A percentile compares a stretch with the other conserved stretches of the same genome.
Conservation (phyloP, 805 yeast species). For the Blastobotrys attinorum region DNA sequence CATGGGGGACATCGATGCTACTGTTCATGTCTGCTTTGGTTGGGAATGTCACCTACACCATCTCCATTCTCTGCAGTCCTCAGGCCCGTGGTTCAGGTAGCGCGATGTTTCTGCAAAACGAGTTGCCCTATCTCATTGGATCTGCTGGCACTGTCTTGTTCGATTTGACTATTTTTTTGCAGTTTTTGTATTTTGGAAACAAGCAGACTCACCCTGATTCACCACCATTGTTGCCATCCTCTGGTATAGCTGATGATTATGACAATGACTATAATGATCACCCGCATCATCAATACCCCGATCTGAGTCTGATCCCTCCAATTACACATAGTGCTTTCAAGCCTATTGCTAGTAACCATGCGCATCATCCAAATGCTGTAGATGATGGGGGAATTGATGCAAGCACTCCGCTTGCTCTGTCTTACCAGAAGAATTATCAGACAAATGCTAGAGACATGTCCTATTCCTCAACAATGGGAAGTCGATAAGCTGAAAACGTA, state of each 20-base stretch:
- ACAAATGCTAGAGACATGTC: too few relatives aligned
- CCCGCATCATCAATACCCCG: constrained; percentile 7
- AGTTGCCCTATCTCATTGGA: constrained; percentile 77
- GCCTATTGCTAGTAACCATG: background rate
- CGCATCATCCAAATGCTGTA: background rate
- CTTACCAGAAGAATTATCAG: too few relatives aligned
- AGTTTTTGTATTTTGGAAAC: constrained; percentile 20
- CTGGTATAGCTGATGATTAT: constrained; percentile 1
- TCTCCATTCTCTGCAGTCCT: constrained; percentile 59
- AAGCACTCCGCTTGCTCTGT: background rate
- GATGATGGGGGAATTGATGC: background rate
- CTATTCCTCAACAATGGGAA: too few relatives aligned
- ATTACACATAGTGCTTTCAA: background rate
- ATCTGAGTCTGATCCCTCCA: background rate
- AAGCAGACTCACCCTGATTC: constrained; percentile 6
- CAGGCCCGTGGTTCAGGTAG: constrained; percentile 37
- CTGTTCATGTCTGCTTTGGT: constrained; percentile 69
- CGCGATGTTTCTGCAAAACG: constrained; percentile 51
- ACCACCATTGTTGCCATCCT: background rate
- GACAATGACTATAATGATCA: background rate
- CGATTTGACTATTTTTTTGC: constrained; percentile 45
- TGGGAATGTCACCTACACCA: constrained; percentile 71
- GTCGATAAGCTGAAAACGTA: too few relatives aligned
- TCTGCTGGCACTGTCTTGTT: constrained; percentile 78
- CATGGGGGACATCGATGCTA: constrained; percentile 76